Base-by-base conservation (phyloP, 345 rosid species). In the Salix exigua region DNA sequence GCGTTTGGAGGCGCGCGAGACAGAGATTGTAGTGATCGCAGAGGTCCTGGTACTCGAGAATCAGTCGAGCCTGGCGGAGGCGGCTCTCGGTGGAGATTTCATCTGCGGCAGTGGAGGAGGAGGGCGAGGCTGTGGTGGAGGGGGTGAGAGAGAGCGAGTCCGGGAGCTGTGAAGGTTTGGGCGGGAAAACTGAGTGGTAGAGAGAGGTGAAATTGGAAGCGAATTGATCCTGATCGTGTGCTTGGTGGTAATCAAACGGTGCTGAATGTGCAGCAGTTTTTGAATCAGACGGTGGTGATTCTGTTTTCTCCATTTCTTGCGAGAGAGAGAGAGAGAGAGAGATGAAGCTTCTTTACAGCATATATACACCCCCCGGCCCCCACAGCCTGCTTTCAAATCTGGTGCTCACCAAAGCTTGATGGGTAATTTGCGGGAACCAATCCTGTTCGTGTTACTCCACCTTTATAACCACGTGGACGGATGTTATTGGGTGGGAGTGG, bases 11-110 rank as follows among this genome's bases (percentile, higher is more conserved):
- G 13, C 91, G 94, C 4, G 72, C 4, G 66, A 78, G 72, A 30
- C 73, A 78, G 72, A 65, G 40, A 16, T 90, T 91, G 84, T 88
- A 87, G 71, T 87, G 89, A 60, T 93, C 90, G 61, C 80, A 80
- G 63, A 90, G 92, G 74, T 89, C 88, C 58, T 88, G 92, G 80
- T 87, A 86, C 82, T 91, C 97, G 42, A 90, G 85, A 44, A 91
- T 82, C 25, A 93, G 90, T 1, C 91, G 79, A 44, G 96, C 96
- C 77, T 93, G 96, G 71, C 71, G 85, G 55, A 93, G 92, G 55
- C 94, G 90, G 68, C 85, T 78, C 75, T 91, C 94, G 14, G 89
- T 88, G 71, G 86, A 75, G 5, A 79, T 23, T 50, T 81, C 79
- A 2, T 68, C 70, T 12, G 65, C 65, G n/a, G 73, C 50, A 40